phyloP scores from a whole-genome alignment of 192 early-diverging fungal genomes.

The Linnemannia elongata region DNA sequence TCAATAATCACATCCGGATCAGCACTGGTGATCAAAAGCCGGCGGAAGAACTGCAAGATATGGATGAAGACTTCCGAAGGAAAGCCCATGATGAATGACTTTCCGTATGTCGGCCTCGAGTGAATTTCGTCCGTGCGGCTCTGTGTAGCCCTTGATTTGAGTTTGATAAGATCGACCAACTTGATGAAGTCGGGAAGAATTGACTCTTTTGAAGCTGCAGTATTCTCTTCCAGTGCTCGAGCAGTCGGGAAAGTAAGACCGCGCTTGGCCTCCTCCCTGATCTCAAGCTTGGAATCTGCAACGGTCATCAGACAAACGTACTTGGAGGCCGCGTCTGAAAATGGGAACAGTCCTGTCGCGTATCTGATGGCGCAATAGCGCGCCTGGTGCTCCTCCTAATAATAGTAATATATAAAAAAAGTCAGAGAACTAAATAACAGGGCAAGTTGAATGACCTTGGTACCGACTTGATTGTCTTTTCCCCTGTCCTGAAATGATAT shows the following conservation, averaged over 20 bases:
- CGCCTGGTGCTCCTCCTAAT: constrained; percentile 61
- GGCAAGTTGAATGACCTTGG: background rate
- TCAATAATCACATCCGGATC: constrained; percentile 71
- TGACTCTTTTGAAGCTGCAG: constrained; percentile 3
- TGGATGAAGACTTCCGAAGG: constrained; percentile 75
- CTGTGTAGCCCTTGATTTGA: constrained; percentile 37
- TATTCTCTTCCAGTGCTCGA: constrained; percentile 19
- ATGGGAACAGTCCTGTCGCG: constrained; percentile 71
- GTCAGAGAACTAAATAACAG: background rate
- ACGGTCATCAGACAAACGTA: constrained; percentile 73
- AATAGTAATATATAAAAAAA: background rate
- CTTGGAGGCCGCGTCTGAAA: constrained; percentile 67
- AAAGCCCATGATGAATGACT: constrained; percentile 65
- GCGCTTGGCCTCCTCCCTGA: constrained; percentile 67
- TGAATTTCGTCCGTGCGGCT: constrained; percentile 23
- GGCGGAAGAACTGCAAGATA: constrained; percentile 72
- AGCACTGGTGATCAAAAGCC: constrained; percentile 68
- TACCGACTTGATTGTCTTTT: background rate
- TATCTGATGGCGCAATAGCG: constrained; percentile 75
- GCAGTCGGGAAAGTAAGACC: constrained; percentile 60
- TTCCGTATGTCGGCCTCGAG: constrained; percentile 34
- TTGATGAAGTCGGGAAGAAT: constrained; percentile 51
- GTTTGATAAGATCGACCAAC: constrained; percentile 51
- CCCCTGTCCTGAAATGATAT: background rate
- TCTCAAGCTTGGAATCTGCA: constrained; percentile 64